phyloP scores from a whole-genome alignment of 2,329 filamentous ascomycete species.

The Aschersonia sp. region DNA sequence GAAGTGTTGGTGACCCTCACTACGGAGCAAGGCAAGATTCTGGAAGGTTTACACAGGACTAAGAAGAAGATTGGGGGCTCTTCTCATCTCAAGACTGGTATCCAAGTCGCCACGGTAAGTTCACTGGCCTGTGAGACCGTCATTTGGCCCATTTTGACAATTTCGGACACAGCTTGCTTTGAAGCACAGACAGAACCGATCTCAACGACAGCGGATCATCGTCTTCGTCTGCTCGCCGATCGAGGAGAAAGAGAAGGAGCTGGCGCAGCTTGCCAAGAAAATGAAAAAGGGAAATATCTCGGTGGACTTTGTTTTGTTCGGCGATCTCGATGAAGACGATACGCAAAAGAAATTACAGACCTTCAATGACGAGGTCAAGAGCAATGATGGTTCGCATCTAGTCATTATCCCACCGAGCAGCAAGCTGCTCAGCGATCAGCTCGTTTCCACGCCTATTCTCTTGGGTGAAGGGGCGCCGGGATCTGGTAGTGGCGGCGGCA shows the following conservation, averaged over 20 bases:
- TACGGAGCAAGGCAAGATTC: conserved; percentile 87
- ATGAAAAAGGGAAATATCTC: conserved; percentile 97
- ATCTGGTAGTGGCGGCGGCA: conserved; percentile 32
- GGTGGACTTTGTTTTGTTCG: conserved; percentile 91
- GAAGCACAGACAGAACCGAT: conserved; percentile 97
- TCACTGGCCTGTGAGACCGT: not conserved
- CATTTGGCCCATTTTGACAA: too few species aligned
- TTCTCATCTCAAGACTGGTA: conserved; percentile 79
- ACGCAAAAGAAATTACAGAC: conserved; percentile 83
- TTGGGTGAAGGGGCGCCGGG: conserved; percentile 57
- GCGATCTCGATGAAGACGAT: conserved; percentile 80
- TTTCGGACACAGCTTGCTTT: conserved; percentile 59
- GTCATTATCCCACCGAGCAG: conserved; percentile 83
- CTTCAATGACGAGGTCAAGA: conserved; percentile 89
- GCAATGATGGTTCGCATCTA: conserved; percentile 79
- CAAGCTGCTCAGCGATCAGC: conserved; percentile 82
- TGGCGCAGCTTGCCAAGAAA: conserved; percentile 84
- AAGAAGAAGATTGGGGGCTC: conserved; percentile 82
- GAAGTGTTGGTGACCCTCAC: conserved; percentile 95
- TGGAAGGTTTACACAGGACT: conserved; percentile 82
- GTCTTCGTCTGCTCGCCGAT: conserved; percentile 93
- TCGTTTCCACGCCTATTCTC: conserved; percentile 80
- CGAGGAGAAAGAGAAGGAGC: conserved; percentile 74
- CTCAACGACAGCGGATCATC: conserved; percentile 90
- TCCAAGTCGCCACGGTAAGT: conserved; percentile 85